Conservation (phyloP, 805 yeast genomes). For the Saccharomycopsis olivae region DNA sequence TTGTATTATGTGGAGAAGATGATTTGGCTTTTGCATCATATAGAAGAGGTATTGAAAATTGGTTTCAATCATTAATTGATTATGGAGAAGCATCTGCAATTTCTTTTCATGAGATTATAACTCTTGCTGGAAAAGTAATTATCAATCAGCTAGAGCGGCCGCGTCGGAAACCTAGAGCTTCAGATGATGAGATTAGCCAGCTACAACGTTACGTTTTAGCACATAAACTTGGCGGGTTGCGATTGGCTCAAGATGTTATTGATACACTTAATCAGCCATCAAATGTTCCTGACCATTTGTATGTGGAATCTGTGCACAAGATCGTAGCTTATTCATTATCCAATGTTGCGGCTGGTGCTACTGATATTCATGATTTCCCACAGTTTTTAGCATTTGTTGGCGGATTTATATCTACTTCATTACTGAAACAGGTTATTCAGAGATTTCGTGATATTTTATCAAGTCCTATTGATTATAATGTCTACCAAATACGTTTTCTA, state of each 20-base stretch:
- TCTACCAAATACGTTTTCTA: neutral
- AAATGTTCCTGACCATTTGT: neutral
- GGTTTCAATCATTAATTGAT: slow-evolving; percentile 7
- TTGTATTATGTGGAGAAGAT: slow-evolving; percentile 6
- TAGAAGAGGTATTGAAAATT: slow-evolving; percentile 1
- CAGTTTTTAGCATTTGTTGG: slow-evolving; percentile 3
- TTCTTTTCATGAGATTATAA: slow-evolving; percentile 2
- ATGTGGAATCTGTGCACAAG: slow-evolving; percentile 3
- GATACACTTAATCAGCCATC: slow-evolving; percentile 1
- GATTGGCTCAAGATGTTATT: slow-evolving; percentile 7
- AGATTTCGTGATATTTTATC: neutral
- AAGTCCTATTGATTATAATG: neutral
- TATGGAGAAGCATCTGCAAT: neutral
- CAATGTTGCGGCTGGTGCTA: neutral
- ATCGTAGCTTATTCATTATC: slow-evolving; percentile 8
- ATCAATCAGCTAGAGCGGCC: neutral
- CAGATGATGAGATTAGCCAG: neutral
- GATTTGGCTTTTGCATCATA: neutral
- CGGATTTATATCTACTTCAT: slow-evolving; percentile 5
- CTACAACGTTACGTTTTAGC: neutral
- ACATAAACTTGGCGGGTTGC: neutral
- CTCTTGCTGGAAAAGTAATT: neutral
- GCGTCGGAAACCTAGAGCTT: neutral
- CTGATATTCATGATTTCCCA: neutral
- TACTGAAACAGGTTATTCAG: neutral